Base-by-base conservation (phyloP, 768 basidiomycete genomes). In the Cystobasidiopsis lactophilus region DNA sequence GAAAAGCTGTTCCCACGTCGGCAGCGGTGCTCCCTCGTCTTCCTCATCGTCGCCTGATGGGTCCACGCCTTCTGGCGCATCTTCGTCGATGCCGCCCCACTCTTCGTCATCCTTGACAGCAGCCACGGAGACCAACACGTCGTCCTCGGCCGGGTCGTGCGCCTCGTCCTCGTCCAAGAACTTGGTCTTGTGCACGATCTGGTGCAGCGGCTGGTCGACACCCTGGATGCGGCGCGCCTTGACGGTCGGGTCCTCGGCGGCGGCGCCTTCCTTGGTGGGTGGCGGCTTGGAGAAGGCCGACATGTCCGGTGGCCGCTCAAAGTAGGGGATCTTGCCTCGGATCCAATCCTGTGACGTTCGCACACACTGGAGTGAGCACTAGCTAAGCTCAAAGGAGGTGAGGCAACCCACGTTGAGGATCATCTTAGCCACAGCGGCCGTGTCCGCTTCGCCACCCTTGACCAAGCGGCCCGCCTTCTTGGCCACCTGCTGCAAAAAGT, bases 291-390 rank as follows among this genome's bases (percentile, higher is more conserved):
- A 56, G 18, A n/a, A 50, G 45, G 55, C 76, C 79, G 58, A 77
- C 9, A 81, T 71, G 65, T 85, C 85, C 52, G 91, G 91, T 14
- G 93, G 93, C 13, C 80, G 65, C 35, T 86, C 88, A 63, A 95
- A 98, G 73, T 79, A 98, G 19, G 93, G 93, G 63, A 98, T 91
- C 60, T 85, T 80, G 7, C 91, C 93, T 43, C 93, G 73, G 54
- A 95, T 86, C 91, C 91, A 95, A 66, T 95, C 58, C 59, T 56
- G 52, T 41, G 16, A 16, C 5, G 16, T 11, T 4, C 10, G n/a
- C 23, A 23, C 21, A 31, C n/a, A n/a, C n/a, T n/a, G n/a, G n/a
- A n/a, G n/a, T n/a, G n/a, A n/a, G n/a, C n/a, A n/a, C 44, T 50
- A 31, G 53, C 44, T 24, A 19, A 31, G 1, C 11, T n/a, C 3